Evolutionary conservation across 2,329 filamentous ascomycete genomes (phyloP).

Genomic region (Didymella sp.): DNA sequence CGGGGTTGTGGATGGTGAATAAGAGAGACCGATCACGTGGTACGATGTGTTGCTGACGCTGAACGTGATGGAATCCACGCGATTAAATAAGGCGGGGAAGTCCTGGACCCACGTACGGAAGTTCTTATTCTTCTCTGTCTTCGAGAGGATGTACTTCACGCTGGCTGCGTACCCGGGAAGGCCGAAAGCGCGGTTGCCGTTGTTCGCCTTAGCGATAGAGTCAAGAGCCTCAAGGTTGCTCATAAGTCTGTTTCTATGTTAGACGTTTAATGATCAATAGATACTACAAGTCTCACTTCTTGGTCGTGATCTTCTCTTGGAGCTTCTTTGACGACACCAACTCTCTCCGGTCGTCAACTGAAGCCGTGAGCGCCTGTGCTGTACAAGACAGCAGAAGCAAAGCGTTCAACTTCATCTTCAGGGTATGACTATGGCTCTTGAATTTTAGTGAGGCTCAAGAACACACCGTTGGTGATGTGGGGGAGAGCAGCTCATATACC

Average conservation of each 20-base stretch:
- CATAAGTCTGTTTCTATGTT: constrained; percentile 55
- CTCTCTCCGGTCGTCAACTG: constrained; percentile 7
- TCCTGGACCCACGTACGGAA: constrained; percentile 57
- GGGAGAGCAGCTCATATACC: constrained; percentile 25
- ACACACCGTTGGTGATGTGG: background rate
- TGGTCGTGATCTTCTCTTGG: constrained; percentile 51
- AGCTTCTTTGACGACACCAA: constrained; percentile 50
- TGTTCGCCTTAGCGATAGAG: constrained; percentile 62
- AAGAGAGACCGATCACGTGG: constrained; percentile 54
- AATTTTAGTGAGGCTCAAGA: background rate
- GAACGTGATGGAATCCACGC: constrained; percentile 53
- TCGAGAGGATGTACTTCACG: constrained; percentile 63
- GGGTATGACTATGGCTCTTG: background rate
- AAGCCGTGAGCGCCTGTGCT: constrained; percentile 33
- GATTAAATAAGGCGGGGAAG: constrained; percentile 56
- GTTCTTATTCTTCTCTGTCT: constrained; percentile 52
- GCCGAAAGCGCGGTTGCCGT: constrained; percentile 67
- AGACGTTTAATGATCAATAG: background rate
- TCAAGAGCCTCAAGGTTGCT: constrained; percentile 63
- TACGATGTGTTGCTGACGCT: constrained; percentile 47
- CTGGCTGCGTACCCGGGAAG: constrained; percentile 66
- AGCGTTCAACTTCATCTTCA: constrained; percentile 39
- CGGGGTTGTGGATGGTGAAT: constrained; percentile 57
- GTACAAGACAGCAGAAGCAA: constrained; percentile 34
- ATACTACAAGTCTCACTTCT: constrained; percentile 36